Evolutionary conservation across 1,284 basidiomycete species (phyloP), one percentile per base, ranked within the genome.

Genomic region (Microbotryomycetes sp.): DNA sequence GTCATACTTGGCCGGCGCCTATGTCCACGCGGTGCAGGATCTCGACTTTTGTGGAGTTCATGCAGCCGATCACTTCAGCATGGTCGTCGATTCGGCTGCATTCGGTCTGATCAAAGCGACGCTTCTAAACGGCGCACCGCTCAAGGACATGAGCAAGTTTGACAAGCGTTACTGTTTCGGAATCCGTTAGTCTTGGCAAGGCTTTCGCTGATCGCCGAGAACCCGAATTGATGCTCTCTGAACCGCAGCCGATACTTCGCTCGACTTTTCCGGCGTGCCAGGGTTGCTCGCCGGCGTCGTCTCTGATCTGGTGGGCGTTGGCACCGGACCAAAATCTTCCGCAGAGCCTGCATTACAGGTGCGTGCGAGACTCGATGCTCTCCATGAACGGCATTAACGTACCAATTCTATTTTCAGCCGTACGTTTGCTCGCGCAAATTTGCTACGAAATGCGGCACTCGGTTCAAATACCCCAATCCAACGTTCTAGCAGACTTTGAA

Each of bases 11-110:
- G 24, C 13, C 28, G 64, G 66, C 21, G 66, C 70, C 5, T 31
- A 26, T 11, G 52, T 55, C 30, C 56, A 62, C 50, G 52, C 52
- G 1, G 6, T 71, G 0, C 69, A 71, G 28, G 60, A 62, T 29
- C 15, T 59, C n/a, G 54, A 67, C 45, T 5, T 13, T 21, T 18
- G 51, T 26, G 21, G 27, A 24, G n/a, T 9, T 5, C 56, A 59
- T 41, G 16, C 53, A 23, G 60, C 51, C n/a, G 64, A 66, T 18
- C 66, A 67, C 52, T 60, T 67, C 35, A 29, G 29, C 27, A 59
- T 67, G n/a, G 24, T 66, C 46, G 46, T 62, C 60, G 48, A 61
- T 11, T 28, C 65, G 5, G 56, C 61, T 11, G 65, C 64, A 1
- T 67, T 62, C 45, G 56, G 58, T 23, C 21, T 63, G 11, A 64